phyloP scores from a whole-genome alignment of 139 green algal species.

The Axilococcus clingmanii region DNA sequence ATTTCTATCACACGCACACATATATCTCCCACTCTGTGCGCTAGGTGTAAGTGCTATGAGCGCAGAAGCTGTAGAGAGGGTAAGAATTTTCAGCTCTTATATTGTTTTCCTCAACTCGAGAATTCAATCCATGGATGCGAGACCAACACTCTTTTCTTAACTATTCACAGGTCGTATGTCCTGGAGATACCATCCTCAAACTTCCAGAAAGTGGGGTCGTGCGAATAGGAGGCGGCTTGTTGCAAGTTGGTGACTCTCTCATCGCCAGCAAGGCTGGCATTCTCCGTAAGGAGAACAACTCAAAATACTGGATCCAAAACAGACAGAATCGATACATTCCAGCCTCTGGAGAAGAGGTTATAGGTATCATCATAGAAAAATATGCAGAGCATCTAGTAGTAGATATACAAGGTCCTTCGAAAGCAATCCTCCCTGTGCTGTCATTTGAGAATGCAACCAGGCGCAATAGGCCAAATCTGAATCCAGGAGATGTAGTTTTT shows the following conservation, averaged over 20 bases:
- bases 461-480: slow-evolving; percentile 65
- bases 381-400: slow-evolving; percentile 64
- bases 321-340: slow-evolving; percentile 73
- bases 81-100: no score
- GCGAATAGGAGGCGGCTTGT: slow-evolving; percentile 42
- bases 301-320: slow-evolving; percentile 61
- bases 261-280: slow-evolving; percentile 46
- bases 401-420: slow-evolving; percentile 65
- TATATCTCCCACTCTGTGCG: no score
- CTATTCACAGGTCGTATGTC: slow-evolving; percentile 50
- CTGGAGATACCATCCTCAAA: slow-evolving; percentile 54
- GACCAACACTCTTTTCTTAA: slow-evolving; percentile 2
- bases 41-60: no score
- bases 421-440: slow-evolving; percentile 58
- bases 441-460: slow-evolving; percentile 74
- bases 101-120: not conserved
- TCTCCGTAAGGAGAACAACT: slow-evolving; percentile 17
- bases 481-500: slow-evolving; percentile 68
- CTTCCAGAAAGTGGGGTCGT: slow-evolving; percentile 52
- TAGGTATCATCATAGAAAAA: slow-evolving; percentile 58
- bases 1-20: no score
- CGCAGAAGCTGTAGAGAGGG: no score
- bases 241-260: slow-evolving; percentile 31
- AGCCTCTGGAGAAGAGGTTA: slow-evolving; percentile 49
- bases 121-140: not conserved